phyloP scores from a whole-genome alignment of 345 rosid genomes.

The Nephelium lappaceum region DNA sequence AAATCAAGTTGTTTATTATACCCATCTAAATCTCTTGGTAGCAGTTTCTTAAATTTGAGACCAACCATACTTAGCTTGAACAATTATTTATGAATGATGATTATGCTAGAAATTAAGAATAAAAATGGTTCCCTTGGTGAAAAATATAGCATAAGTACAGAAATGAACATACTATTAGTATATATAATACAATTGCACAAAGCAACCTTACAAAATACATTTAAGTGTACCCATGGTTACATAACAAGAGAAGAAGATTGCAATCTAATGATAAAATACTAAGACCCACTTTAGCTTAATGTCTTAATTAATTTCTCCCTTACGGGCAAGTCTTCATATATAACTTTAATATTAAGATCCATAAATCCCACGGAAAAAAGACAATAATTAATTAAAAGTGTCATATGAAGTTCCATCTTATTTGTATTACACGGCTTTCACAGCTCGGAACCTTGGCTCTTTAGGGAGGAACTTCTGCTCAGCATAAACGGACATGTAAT shows the following conservation, averaged over 20 bases:
- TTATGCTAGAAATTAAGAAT: too few species aligned
- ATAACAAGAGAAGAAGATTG: neutral
- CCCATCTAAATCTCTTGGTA: too few species aligned
- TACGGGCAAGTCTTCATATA: neutral
- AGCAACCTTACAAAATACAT: neutral
- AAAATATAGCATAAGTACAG: neutral
- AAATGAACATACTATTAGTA: too few species aligned
- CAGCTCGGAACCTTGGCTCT: constrained; percentile 86
- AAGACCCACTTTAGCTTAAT: neutral
- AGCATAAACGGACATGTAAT: constrained; percentile 89
- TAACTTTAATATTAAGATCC: neutral
- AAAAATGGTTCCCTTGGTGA: too few species aligned
- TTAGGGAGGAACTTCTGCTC: constrained; percentile 86
- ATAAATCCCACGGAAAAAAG: neutral
- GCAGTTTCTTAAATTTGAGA: too few species aligned
- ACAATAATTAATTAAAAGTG: neutral
- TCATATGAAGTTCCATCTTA: constrained; percentile 5
- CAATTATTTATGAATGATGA: too few species aligned
- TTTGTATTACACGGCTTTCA: constrained; percentile 44
- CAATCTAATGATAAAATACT: neutral
- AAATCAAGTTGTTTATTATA: too few species aligned
- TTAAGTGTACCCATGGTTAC: neutral
- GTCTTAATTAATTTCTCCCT: too few species aligned
- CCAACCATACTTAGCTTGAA: too few species aligned
- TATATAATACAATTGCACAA: neutral